Evolutionary conservation across 345 rosid species (phyloP), one percentile per base, ranked within the genome.

Genomic region (Acer yangbiense): DNA sequence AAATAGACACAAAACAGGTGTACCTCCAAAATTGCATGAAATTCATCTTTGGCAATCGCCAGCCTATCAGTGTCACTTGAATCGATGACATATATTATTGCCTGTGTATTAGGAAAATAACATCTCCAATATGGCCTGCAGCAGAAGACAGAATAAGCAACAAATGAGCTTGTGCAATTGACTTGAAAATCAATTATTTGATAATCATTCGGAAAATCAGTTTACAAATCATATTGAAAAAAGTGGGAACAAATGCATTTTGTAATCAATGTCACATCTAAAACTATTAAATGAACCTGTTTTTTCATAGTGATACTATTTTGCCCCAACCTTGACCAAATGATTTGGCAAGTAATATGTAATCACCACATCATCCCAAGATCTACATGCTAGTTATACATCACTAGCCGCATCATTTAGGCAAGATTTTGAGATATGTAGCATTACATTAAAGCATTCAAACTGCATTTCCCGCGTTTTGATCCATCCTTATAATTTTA

Each of bases 111-210:
- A 70, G 96, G 96, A 72, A 92, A 92, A 82, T 92, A 92, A 82
- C 96, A 92, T 82, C 96, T 87, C 96, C 96, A 92, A 66, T 92
- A 92, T 55, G 96, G 96, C 87, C 96, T 92, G 87, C 52, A 18
- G 48, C 58, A 83, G 25, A 69, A 67, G 71, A 66, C 3, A 44
- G 70, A 65, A 72, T n/a, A 55, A 72, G 76, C 21, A 18, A 50
- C 6, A 9, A 12, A 57, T 72, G 10, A 73, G n/a, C 48, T 77
- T 20, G n/a, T 68, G 78, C 43, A 23, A 55, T 58, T 60, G 63
- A 61, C 63, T 71, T 61, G 48, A 82, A n/a, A 21, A 61, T 61
- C 20, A 18, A 17, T 75, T 62, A 23, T 63, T 20, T 61, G 72
- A 20, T 17, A 58, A 70, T n/a, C 79, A 39, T 66, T 69, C 57